Conservation (phyloP, 345 rosid species). For the Euphorbia lathyris region DNA sequence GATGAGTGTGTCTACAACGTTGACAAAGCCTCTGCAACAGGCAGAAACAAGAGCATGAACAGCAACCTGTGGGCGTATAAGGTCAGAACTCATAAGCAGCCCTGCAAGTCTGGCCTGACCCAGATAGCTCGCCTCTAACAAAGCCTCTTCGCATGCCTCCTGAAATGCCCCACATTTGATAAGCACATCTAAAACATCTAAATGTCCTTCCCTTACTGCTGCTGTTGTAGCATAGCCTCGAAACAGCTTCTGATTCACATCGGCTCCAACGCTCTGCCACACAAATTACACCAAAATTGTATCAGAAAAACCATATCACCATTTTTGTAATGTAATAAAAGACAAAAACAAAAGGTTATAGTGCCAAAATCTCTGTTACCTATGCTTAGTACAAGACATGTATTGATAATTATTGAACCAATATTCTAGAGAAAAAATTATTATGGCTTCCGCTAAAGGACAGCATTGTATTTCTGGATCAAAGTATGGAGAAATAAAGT, state of each 20-base stretch:
- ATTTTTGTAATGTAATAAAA: not conserved
- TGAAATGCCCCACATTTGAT: conserved; percentile 27
- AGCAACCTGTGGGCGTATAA: conserved; percentile 28
- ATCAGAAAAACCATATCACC: not conserved
- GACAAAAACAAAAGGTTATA: too few relatives aligned
- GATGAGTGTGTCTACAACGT: conserved; percentile 24
- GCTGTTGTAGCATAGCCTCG: conserved; percentile 30
- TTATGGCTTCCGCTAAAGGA: not conserved
- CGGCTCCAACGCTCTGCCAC: conserved; percentile 25
- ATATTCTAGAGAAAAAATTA: not conserved
- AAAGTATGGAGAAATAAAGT: not conserved
- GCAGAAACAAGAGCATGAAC: conserved; percentile 30
- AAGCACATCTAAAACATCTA: conserved; percentile 19
- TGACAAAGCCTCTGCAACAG: conserved; percentile 24
- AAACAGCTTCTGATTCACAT: conserved; percentile 29
- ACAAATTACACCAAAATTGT: not conserved
- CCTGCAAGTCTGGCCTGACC: conserved; percentile 21
- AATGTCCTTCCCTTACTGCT: conserved; percentile 30
- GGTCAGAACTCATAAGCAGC: conserved; percentile 21
- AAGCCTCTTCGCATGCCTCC: conserved; percentile 34
- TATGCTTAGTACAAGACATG: not conserved
- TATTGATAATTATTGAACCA: not conserved
- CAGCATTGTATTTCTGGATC: not conserved
- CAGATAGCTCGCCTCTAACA: conserved; percentile 27
- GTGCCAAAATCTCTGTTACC: not conserved